Percentiles rank a stretch among this genome's conserved stretches.
These are phyloP conservation scores for bread wheat (Triticum aestivum) DNA, from an alignment of 176 grass and related monocot genomes.

Conservation along the genomic window DNA sequence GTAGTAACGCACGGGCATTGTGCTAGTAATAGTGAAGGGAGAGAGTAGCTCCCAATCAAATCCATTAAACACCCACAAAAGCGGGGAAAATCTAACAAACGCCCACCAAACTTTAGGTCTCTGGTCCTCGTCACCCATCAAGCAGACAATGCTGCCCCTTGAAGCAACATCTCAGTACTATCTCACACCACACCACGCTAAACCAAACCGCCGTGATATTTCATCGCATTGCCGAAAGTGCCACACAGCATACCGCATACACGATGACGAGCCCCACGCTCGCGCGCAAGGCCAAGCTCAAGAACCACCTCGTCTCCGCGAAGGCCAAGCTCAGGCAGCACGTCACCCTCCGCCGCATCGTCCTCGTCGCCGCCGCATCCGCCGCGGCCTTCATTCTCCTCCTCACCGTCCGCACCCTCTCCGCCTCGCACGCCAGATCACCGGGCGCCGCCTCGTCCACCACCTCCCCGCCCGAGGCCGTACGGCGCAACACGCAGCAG, in stretches of 20 bases:
- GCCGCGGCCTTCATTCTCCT: slow-evolving; percentile 37
- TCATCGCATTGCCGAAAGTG: neutral
- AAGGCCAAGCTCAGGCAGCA: slow-evolving; percentile 55
- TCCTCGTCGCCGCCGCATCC: slow-evolving; percentile 33
- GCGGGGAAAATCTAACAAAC: neutral
- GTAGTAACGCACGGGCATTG: no score
- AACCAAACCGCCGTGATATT: no score
- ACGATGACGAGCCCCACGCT: slow-evolving; percentile 49
- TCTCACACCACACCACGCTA: neutral
- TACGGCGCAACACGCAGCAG: neutral
- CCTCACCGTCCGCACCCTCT: slow-evolving; percentile 44
- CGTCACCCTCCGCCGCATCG: slow-evolving; percentile 48
- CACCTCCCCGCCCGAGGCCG: neutral
- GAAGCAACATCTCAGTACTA: slow-evolving; percentile 25
- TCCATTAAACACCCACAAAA: no score
- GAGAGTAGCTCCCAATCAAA: no score
- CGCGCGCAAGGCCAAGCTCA: slow-evolving; percentile 49
- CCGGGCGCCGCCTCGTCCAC: neutral
- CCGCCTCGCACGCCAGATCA: neutral
- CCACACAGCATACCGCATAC: neutral
- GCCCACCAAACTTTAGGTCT: slow-evolving; percentile 26
- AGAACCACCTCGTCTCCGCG: slow-evolving; percentile 53
- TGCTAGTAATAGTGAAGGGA: no score
- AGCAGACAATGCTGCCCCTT: neutral
- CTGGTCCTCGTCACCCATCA: slow-evolving; percentile 6